phyloP scores from a whole-genome alignment of 2,329 filamentous ascomycete genomes.

The Fusarium sp. region DNA sequence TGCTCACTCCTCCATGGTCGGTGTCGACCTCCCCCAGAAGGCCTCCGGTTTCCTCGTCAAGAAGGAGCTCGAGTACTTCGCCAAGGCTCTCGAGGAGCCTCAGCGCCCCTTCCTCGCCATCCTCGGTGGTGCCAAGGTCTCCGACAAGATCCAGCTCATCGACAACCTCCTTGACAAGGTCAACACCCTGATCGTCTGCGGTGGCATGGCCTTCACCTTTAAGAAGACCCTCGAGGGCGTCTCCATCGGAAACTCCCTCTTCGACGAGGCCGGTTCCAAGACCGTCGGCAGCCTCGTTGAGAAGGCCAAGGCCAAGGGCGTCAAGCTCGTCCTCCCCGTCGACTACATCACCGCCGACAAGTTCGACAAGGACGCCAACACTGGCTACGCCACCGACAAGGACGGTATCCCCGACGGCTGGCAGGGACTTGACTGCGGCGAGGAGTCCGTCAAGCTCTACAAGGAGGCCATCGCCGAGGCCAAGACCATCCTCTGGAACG shows the following conservation, averaged over 20 bases:
- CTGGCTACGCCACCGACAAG: constrained; percentile 83
- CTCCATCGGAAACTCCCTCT: constrained; percentile 89
- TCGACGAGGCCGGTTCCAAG: constrained; percentile 93
- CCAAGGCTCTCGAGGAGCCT: constrained; percentile 92
- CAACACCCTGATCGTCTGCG: constrained; percentile 95
- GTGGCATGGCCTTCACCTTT: constrained; percentile 99
- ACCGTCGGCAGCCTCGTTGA: constrained; percentile 87
- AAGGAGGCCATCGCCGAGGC: constrained; percentile 86
- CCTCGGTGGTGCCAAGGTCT: constrained; percentile 97
- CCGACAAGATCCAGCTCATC: constrained; percentile 99
- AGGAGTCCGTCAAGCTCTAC: constrained; percentile 89
- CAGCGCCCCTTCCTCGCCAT: constrained; percentile 98
- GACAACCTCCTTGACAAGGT: constrained; percentile 99
- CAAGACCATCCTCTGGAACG: constrained; percentile 99
- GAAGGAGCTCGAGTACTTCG: constrained; percentile 99
- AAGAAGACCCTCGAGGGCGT: constrained; percentile 97
- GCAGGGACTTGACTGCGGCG: constrained; percentile 97
- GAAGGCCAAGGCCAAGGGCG: constrained; percentile 96
- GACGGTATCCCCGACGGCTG: constrained; percentile 95
- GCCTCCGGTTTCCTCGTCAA: constrained; percentile 99
- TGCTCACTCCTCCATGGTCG: constrained; percentile 99
- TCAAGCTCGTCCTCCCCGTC: constrained; percentile 92
- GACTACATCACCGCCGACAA: constrained; percentile 98
- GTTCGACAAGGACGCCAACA: constrained; percentile 86
- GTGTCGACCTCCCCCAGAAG: constrained; percentile 94